Base-by-base conservation (phyloP, 345 rosid species). In the Pistacia atlantica region DNA sequence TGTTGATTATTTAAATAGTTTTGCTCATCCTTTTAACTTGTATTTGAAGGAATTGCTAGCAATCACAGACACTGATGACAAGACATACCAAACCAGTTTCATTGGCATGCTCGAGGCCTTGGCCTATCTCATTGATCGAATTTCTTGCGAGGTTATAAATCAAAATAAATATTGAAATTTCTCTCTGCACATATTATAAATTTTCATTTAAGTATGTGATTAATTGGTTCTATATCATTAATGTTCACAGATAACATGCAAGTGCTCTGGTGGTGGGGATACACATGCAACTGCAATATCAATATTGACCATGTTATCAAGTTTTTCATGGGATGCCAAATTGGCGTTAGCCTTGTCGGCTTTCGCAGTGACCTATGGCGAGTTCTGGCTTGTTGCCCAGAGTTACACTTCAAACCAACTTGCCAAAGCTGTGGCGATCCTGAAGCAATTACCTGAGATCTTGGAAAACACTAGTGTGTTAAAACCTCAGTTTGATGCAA, bases 351-450 rank as follows among this genome's bases (percentile, higher is more conserved):
- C 87, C 20, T 74, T 94, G 67, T 87, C 97, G 7, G 94, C 97
- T 64, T 91, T 94, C 72, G 98, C 97, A 1, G 84, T 89, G 79
- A 94, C 85, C 76, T 94, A 91, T 73, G 97, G 97, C 9, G 93
- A 88, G 78, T 91, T 94, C 76, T 90, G 93, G 92, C 90, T 92
- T 48, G 83, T 94, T 4, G 89, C 89, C 0, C 94, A 92, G 83
- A 87, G 85, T 56, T 84, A 85, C 86, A 78, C 84, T 67, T 77
- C 93, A 16, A 92, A 90, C 84, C 97, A 84, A 67, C 92, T 94
- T 1, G 92, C 97, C 4, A 94, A 91, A 81, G 84, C 95, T 3
- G 87, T 94, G 77, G 92, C 98, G 11, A 82, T 91, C 71, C 94
- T 94, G 52, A 92, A 84, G 83, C 94, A 89, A 79, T 77, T 94